Conservation (phyloP, 2,329 filamentous ascomycete genomes). For the Chalaropsis ovoidea region DNA sequence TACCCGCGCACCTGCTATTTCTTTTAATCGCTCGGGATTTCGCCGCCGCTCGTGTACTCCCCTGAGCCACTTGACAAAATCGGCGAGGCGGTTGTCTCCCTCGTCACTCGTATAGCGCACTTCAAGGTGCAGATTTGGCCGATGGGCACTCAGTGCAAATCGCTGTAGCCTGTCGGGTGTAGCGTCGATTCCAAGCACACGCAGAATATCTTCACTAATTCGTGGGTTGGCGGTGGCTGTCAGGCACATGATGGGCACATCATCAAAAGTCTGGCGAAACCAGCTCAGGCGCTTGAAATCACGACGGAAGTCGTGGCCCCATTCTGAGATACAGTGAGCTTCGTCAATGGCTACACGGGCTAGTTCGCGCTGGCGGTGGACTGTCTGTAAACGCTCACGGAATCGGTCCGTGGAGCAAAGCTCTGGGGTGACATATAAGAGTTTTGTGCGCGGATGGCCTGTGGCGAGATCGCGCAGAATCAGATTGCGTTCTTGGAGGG, state of each 20-base stretch:
- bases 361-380: conserved; percentile 74
- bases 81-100: conserved; percentile 57
- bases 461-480: conserved; percentile 77
- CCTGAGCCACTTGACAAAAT: conserved; percentile 69
- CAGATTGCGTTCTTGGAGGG: conserved; percentile 50
- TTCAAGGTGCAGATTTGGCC: conserved; percentile 83
- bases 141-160: conserved; percentile 74
- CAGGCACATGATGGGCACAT: conserved; percentile 82
- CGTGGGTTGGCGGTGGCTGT: conserved; percentile 80
- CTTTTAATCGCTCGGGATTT: conserved; percentile 46
- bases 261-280: conserved; percentile 71
- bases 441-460: conserved; percentile 69
- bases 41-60: conserved; percentile 59
- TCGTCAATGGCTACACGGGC: conserved; percentile 84
- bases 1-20: conserved; percentile 49
- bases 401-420: conserved; percentile 70
- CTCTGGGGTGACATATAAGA: conserved; percentile 91
- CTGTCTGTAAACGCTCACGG: conserved; percentile 59
- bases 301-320: conserved; percentile 94
- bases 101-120: conserved; percentile 73
- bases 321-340: conserved; percentile 94
- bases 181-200: conserved; percentile 57
- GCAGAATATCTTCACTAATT: conserved; percentile 74
- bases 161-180: conserved; percentile 50
- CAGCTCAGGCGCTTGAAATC: conserved; percentile 80